phyloP scores from a whole-genome alignment of 805 yeast genomes.

The Lachancea waltii region DNA sequence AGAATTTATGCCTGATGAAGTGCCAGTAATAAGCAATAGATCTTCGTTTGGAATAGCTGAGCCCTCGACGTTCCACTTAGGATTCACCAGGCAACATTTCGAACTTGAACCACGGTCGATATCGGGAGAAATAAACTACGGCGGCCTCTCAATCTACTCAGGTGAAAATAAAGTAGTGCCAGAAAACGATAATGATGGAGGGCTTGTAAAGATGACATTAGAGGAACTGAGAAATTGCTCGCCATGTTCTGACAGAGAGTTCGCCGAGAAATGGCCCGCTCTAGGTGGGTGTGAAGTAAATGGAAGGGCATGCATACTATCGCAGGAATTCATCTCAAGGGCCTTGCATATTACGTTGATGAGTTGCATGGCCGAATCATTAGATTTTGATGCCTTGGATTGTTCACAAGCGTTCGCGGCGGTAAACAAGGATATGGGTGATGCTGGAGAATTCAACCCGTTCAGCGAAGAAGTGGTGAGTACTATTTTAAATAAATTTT shows the following conservation, averaged over 20 bases:
- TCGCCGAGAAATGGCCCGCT: slow-evolving; percentile 44
- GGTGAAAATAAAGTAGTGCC: slow-evolving; percentile 21
- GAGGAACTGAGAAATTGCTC: slow-evolving; percentile 30
- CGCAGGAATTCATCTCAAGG: slow-evolving; percentile 31
- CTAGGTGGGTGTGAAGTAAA: slow-evolving; percentile 51
- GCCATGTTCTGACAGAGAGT: slow-evolving; percentile 51
- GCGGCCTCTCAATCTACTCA: slow-evolving; percentile 34
- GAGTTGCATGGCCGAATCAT: slow-evolving; percentile 35
- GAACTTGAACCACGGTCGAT: slow-evolving; percentile 35
- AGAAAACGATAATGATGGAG: slow-evolving; percentile 13
- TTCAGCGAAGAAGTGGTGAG: slow-evolving; percentile 39
- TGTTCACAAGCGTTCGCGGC: slow-evolving; percentile 28
- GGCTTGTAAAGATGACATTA: slow-evolving; percentile 31
- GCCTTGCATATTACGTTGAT: slow-evolving; percentile 34
- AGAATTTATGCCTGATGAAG: slow-evolving; percentile 21
- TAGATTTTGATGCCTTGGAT: slow-evolving; percentile 27
- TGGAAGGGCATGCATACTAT: slow-evolving; percentile 37
- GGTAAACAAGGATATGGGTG: slow-evolving; percentile 28
- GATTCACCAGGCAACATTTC: slow-evolving; percentile 24
- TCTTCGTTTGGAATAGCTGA: slow-evolving; percentile 31
- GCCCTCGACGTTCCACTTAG: slow-evolving; percentile 30
- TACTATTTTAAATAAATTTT: slow-evolving; percentile 47
- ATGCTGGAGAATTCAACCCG: slow-evolving; percentile 26
- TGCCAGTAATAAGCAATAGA: slow-evolving; percentile 13
- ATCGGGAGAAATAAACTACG: slow-evolving; percentile 30